These are phyloP conservation scores for Beauveria caledonica DNA, from an alignment of 2,329 filamentous ascomycete genomes.

Conservation along the genomic window DNA sequence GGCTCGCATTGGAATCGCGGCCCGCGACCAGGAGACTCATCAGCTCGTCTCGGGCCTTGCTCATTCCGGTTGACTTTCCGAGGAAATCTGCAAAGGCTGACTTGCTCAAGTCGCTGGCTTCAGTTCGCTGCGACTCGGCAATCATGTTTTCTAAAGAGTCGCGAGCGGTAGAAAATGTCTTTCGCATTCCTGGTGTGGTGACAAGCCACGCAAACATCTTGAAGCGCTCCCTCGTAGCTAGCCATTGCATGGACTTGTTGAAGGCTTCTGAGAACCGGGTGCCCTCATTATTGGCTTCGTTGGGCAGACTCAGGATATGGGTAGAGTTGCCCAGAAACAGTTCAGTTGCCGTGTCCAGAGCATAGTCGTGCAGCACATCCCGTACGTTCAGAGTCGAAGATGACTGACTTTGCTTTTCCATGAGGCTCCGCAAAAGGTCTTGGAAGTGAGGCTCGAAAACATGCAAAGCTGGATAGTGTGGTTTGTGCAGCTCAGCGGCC, in stretches of 20 bases:
- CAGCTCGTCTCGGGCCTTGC: constrained; percentile 3
- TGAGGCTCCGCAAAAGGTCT: background rate
- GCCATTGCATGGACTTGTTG: background rate
- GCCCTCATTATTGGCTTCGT: background rate
- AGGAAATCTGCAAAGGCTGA: constrained; percentile 1
- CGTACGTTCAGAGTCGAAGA: background rate
- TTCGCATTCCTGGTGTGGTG: background rate
- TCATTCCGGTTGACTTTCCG: background rate
- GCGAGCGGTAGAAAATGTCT: background rate
- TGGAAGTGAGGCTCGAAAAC: constrained; percentile 2
- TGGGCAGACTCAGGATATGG: background rate
- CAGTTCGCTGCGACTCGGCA: background rate
- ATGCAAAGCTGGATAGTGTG: background rate
- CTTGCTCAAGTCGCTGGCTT: background rate
- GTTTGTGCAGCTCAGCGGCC: background rate
- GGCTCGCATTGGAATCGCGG: constrained; percentile 2
- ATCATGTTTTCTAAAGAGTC: constrained; percentile 11
- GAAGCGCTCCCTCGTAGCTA: constrained; percentile 9
- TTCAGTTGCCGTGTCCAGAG: constrained; percentile 1
- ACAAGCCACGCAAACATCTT: constrained; percentile 11
- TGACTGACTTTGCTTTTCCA: background rate
- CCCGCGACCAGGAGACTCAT: constrained; percentile 6
- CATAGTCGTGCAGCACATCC: background rate
- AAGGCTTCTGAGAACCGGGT: constrained; percentile 3
- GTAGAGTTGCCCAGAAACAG: constrained; percentile 7